Evolutionary conservation across 129 eudicot species (phyloP), one percentile per base, ranked within the genome.

Genomic region (Centaurea solstitialis): DNA sequence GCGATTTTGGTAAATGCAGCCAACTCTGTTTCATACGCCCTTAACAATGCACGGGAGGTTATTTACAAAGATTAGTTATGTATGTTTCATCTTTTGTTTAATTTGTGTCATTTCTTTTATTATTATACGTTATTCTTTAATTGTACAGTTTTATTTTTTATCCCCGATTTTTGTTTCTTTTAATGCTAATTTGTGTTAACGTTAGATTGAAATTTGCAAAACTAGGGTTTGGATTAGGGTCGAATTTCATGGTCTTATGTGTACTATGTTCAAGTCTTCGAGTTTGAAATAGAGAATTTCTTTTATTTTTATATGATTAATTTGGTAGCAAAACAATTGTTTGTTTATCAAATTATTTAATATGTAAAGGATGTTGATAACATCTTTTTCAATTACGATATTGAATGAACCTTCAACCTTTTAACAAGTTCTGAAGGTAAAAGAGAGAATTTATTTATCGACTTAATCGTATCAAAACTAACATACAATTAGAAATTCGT

Each of bases 1-100:
- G 85, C 84, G 22, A 66, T 92, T 2, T 82, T 92, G 83, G 87
- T 85, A 18, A 87, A 84, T 80, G 93, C 97, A 3, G 94, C 97
- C 0, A 91, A 90, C 22, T 81, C 95, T 39, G 88, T 85, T 20
- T 86, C 89, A n/a, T 26, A 85, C 69, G 87, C 97, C 76, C 90
- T 93, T 62, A 72, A 90, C 24, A 79, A 89, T 0, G 97, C 95
- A 78, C 88, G 78, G 73, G 82, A 90, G 74, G 89, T 91, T 41
- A 80, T 90, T 35, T 80, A 91, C 9, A 66, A 85, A 45, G 41
- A 89, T 59, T 87, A 81, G 79, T 53, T 61, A 68, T 39, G 47
- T 72, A 17, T 6, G 62, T 53, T 53, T 53, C 37, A 9, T 67
- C 6, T 43, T 81, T 8, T 6, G 33, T 30, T 67, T 17, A 6